Percentiles rank a stretch among this genome's conserved stretches.
Conservation (phyloP, 2,329 filamentous ascomycete genomes). For the Aureobasidium sp. region DNA sequence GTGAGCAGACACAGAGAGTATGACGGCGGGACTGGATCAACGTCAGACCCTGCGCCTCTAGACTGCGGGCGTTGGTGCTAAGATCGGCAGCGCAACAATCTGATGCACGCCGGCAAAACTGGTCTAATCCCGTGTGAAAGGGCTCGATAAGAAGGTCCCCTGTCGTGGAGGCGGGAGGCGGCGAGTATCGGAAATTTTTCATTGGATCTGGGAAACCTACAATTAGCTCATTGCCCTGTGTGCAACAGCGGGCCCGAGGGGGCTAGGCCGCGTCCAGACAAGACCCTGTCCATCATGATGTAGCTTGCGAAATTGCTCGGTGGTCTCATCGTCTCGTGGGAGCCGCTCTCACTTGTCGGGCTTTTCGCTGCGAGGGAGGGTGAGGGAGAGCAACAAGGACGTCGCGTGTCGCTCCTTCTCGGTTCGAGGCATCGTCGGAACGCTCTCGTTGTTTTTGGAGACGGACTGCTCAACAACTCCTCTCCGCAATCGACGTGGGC, state of each 20-base stretch:
- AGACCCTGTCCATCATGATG: slow-evolving; percentile 9
- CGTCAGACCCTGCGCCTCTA: slow-evolving; percentile 15
- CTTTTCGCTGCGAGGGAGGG: not conserved
- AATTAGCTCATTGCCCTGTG: slow-evolving; percentile 9
- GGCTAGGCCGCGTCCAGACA: not conserved
- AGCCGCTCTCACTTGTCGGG: not conserved
- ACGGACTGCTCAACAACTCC: not conserved
- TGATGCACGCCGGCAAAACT: not conserved
- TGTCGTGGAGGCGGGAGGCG: slow-evolving; percentile 5
- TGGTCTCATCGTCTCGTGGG: not conserved
- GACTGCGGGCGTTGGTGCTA: not conserved
- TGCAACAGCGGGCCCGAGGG: not conserved
- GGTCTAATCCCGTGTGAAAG: not conserved
- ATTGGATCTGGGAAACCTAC: not conserved
- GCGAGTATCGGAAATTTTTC: not conserved
- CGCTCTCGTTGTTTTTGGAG: not conserved
- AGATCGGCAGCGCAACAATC: slow-evolving; percentile 4
- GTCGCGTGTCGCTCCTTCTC: slow-evolving; percentile 1
- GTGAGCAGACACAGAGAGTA: not conserved
- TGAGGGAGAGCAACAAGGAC: not conserved
- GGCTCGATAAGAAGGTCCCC: not conserved
- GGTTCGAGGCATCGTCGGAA: not conserved
- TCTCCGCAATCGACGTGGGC: not conserved
- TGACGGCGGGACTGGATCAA: slow-evolving; percentile 12
- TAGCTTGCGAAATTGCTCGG: not conserved